These are phyloP conservation scores for Gypsophila paniculata DNA, from an alignment of 179 eudicot genomes.

Conservation along the genomic window DNA sequence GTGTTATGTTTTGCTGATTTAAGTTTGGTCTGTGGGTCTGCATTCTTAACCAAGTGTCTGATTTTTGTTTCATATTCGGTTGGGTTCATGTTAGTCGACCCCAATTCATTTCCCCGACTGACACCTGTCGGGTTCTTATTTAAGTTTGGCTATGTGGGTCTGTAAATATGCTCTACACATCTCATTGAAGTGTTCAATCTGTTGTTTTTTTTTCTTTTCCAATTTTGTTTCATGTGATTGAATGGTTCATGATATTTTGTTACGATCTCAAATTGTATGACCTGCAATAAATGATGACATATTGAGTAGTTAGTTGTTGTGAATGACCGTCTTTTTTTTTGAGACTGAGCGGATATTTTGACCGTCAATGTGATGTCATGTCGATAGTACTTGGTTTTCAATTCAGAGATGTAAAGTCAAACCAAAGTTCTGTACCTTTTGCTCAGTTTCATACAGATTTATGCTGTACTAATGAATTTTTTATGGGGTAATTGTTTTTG, in stretches of 20 bases:
- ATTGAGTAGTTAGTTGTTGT: no score
- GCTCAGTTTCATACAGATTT: conserved; percentile 2
- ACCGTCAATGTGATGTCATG: conserved; percentile 18
- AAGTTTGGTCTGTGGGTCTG: background rate
- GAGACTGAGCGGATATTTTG: no score
- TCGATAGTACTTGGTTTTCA: conserved; percentile 8
- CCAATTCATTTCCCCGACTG: background rate
- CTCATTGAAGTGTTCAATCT: no score
- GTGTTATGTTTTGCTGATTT: background rate
- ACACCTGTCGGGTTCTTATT: no score
- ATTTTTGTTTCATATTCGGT: background rate
- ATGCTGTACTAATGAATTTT: background rate
- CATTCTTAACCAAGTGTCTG: background rate
- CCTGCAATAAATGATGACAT: no score
- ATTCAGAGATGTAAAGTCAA: conserved; percentile 29
- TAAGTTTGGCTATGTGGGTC: no score
- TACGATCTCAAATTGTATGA: no score
- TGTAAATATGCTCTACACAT: no score
- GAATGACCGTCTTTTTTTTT: no score
- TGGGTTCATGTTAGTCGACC: conserved; percentile 8
- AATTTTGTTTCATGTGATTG: background rate
- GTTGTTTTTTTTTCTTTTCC: background rate
- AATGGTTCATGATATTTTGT: background rate
- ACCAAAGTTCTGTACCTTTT: conserved; percentile 5
- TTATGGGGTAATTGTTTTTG: background rate